Evolutionary conservation across 441 rosid species (phyloP), one percentile per base, ranked within the genome.

Genomic region (Euphorbia celastroides): DNA sequence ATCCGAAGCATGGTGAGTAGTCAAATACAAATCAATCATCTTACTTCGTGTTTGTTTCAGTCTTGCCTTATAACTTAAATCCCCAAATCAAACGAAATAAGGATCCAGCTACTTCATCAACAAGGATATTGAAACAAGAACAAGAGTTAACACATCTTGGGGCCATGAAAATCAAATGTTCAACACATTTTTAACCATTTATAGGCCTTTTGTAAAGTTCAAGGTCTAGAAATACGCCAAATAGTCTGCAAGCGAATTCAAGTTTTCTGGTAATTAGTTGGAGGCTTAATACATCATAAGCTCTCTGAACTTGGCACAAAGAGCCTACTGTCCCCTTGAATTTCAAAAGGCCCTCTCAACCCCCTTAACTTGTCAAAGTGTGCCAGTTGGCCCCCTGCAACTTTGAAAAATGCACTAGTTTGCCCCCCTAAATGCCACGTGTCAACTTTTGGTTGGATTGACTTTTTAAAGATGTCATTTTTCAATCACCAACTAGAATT

Each of bases 1-100:
- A 60, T 46, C 30, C 32, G 46, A 57, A 20, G 44, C 41, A 19
- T n/a, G 19, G 8, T 30, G 3, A 36, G 42, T 20, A 64, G 19
- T 51, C 22, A 64, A 31, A 20, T 50, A 22, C 48, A 64, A 48
- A 30, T 17, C 16, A 30, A 64, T 28, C 68, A 22, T 65, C 19
- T 19, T 32, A 13, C 46, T 52, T 51, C 2, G n/a, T 23, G 13
- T 3, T 36, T 7, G 10, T 10, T 44, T 10, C 64, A 60, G 14
- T 38, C 19, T 34, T 60, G 3, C 28, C 64, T 31, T 38, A n/a
- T 7, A 3, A 6, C 12, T 26, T 0, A 14, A 19, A 9, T 19
- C 8, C 46, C 11, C 62, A 20, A 8, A 12, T 14, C 7, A 5
- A 17, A 13, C 9, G 48, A 27, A 20, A 22, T 11, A 60, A 6